Evolutionary conservation across 2,329 filamentous ascomycete species (phyloP), one percentile per base, ranked within the genome.

Genomic region (Clarireedia paspali): DNA sequence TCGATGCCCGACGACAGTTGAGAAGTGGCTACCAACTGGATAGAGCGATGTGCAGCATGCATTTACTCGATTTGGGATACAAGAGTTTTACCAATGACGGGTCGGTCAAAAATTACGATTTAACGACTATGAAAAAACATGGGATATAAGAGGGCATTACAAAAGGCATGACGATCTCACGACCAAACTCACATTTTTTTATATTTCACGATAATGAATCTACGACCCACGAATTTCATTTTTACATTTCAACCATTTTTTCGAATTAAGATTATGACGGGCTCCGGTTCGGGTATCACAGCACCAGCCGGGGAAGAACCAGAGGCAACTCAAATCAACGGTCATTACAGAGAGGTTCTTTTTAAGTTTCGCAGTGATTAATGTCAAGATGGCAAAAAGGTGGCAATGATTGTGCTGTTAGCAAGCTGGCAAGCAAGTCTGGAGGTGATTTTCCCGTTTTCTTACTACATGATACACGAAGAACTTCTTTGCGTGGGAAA

Each of bases 281-380:
- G 4, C 49, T 57, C 56, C 62, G 66, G 61, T 57, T 61, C 57
- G 64, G 65, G 59, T 57, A 57, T 57, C 45, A 69, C 66, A 67
- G 67, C 57, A 68, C 67, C 67, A 61, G 55, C 62, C 63, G 63
- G 52, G 57, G 61, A 60, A 59, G 55, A 63, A 54, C 59, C 56
- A 53, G 66, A 68, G 67, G 67, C 66, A 63, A 68, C 66, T 68
- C 65, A 60, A 57, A 20, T 52, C 36, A 48, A 64, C 66, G 59
- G 61, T 68, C 66, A 52, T 62, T 64, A 64, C 60, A 60, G 62
- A 60, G 63, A 61, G 60, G 59, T 47, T 57, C 53, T 63, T 55
- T 46, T 26, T 10, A 20, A 23, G 9, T 45, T 27, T 17, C 14
- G 15, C 14, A 17, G 26, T 3, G 14, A 6, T 45, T 36, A 17